A percentile compares a stretch with the other conserved stretches of the same genome.
Conservation (phyloP, 2,329 filamentous ascomycete species). For the Aspergillus sp. region DNA sequence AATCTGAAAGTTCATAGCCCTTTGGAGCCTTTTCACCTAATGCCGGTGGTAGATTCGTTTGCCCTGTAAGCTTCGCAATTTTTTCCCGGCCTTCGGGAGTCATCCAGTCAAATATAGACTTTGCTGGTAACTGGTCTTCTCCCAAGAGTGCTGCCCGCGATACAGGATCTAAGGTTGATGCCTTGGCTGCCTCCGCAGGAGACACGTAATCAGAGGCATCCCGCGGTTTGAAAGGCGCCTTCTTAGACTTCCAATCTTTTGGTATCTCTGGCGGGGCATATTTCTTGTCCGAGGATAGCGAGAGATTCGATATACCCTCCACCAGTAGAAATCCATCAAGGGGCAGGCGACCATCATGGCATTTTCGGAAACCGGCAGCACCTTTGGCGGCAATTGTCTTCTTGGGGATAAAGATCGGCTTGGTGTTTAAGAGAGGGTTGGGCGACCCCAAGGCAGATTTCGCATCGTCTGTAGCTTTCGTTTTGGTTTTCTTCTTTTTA, state of each 20-base stretch:
- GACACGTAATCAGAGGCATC: slow-evolving; percentile 57
- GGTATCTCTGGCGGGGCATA: slow-evolving; percentile 47
- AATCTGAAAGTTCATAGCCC: slow-evolving; percentile 63
- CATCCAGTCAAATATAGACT: slow-evolving; percentile 94
- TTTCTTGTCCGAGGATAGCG: slow-evolving; percentile 46
- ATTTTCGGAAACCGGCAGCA: slow-evolving; percentile 61
- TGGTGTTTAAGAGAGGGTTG: slow-evolving; percentile 65
- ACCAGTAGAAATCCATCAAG: slow-evolving; percentile 78
- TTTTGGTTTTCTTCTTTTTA: slow-evolving; percentile 72
- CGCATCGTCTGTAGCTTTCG: slow-evolving; percentile 35
- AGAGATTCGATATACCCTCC: slow-evolving; percentile 50
- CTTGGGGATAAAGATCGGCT: slow-evolving; percentile 75
- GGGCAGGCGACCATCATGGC: slow-evolving; percentile 78
- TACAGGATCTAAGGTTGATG: slow-evolving; percentile 72
- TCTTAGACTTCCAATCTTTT: slow-evolving; percentile 68
- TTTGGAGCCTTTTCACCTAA: slow-evolving; percentile 69
- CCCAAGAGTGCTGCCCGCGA: slow-evolving; percentile 77
- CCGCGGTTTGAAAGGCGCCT: slow-evolving; percentile 41
- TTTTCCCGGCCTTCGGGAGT: slow-evolving; percentile 74
- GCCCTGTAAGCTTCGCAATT: slow-evolving; percentile 74
- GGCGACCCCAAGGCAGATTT: slow-evolving; percentile 49
- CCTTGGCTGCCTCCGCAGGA: slow-evolving; percentile 73
- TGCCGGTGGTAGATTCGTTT: slow-evolving; percentile 72
- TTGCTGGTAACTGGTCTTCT: slow-evolving; percentile 77
- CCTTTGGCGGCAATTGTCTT: slow-evolving; percentile 50